Percentiles rank a stretch among this genome's conserved stretches.
Conservation (phyloP, 2,329 filamentous ascomycete genomes). For the Bipolaris oryzae region DNA sequence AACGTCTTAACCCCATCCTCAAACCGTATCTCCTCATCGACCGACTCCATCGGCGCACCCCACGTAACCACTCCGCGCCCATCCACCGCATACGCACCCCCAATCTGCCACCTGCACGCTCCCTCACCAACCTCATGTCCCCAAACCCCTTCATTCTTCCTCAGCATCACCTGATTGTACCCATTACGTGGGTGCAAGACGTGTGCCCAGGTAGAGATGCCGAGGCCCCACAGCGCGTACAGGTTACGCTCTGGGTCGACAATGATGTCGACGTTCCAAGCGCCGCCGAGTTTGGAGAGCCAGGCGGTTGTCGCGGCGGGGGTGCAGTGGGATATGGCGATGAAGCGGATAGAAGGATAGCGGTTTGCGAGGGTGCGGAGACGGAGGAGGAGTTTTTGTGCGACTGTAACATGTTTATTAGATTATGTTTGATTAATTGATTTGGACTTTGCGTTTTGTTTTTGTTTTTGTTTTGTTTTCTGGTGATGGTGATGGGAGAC, state of each 20-base stretch:
- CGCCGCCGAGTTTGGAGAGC: constrained; percentile 63
- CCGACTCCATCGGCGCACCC: constrained; percentile 45
- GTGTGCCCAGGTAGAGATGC: constrained; percentile 49
- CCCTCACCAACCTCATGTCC: constrained; percentile 45
- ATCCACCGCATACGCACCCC: constrained; percentile 43
- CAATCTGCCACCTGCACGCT: constrained; percentile 45
- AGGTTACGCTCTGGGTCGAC: constrained; percentile 63
- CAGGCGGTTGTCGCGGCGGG: constrained; percentile 62
- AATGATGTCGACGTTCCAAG: constrained; percentile 62
- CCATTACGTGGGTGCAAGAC: constrained; percentile 45
- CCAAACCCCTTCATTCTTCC: constrained; percentile 45
- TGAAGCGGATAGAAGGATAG: constrained; percentile 59
- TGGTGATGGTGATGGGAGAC: too few relatives aligned
- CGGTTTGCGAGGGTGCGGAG: constrained; percentile 62
- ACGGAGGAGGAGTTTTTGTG: constrained; percentile 59
- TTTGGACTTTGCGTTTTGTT: not conserved
- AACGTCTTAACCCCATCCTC: constrained; percentile 42
- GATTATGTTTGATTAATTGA: not conserved
- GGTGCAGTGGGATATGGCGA: constrained; percentile 66
- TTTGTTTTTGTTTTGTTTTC: not conserved
- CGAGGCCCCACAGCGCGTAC: constrained; percentile 66
- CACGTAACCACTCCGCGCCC: constrained; percentile 42
- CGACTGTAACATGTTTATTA: constrained; percentile 27
- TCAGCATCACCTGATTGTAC: constrained; percentile 44
- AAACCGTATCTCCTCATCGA: constrained; percentile 39